Conservation (phyloP, 495 filamentous ascomycete genomes). For the Achaetomiella virescens region DNA sequence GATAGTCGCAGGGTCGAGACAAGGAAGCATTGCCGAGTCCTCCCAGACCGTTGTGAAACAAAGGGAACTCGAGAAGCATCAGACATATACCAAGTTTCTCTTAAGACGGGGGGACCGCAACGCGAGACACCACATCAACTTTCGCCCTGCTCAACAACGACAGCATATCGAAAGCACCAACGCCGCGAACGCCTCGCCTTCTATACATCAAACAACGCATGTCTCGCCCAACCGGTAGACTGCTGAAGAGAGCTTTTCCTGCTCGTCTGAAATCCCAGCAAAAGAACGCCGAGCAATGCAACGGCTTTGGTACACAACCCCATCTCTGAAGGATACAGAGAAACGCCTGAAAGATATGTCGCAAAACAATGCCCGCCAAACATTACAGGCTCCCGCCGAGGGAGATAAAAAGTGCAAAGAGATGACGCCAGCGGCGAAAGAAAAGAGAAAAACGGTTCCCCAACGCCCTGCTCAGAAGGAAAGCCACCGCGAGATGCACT, state of each 20-base stretch:
- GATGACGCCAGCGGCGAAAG: not conserved
- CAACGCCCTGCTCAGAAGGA: not conserved
- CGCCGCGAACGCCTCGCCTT: conserved; percentile 3
- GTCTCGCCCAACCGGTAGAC: not conserved
- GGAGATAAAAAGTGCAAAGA: conserved; percentile 15
- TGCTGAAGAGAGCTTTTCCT: not conserved
- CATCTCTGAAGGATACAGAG: not conserved
- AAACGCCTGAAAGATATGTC: not conserved
- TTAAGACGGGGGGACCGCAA: too few relatives aligned
- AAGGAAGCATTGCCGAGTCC: too few relatives aligned
- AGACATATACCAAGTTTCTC: too few relatives aligned
- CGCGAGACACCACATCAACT: not conserved
- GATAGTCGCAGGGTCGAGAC: not conserved
- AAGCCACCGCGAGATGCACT: too few relatives aligned
- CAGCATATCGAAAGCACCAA: not conserved
- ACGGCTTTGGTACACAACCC: not conserved
- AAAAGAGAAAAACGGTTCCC: not conserved
- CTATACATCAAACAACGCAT: not conserved
- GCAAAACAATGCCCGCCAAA: conserved; percentile 22
- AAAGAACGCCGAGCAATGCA: conserved; percentile 6
- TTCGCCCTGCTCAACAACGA: not conserved
- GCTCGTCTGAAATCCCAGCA: not conserved
- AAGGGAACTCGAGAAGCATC: too few relatives aligned
- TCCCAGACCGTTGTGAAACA: too few relatives aligned
- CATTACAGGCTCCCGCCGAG: conserved; percentile 2